Conservation (phyloP, 768 basidiomycete species). For the Tulasnella sp. region DNA sequence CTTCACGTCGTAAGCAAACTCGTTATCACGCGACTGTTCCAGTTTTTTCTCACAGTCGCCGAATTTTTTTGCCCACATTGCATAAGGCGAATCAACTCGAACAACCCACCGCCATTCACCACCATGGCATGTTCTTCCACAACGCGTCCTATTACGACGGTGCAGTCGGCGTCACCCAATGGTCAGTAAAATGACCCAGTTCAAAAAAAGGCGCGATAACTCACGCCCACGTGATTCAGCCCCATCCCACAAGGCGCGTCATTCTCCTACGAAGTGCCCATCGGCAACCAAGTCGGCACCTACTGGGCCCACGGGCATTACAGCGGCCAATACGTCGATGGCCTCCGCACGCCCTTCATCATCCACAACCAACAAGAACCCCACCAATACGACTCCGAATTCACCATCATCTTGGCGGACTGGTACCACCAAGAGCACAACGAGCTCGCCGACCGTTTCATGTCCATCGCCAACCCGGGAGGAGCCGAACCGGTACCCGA, state of each 20-base stretch:
- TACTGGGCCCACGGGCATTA: slow-evolving; percentile 58
- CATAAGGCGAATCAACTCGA: slow-evolving; percentile 72
- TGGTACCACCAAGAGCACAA: slow-evolving; percentile 86
- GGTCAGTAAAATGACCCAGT: slow-evolving; percentile 46
- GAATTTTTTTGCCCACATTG: background rate
- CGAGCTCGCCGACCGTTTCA: slow-evolving; percentile 59
- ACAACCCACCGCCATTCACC: slow-evolving; percentile 67
- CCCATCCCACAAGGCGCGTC: slow-evolving; percentile 48
- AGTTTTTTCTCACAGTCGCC: slow-evolving; percentile 4
- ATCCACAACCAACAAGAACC: slow-evolving; percentile 55
- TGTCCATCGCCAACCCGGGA: slow-evolving; percentile 69
- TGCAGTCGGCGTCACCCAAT: slow-evolving; percentile 76
- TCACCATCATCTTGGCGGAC: slow-evolving; percentile 78
- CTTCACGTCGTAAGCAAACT: slow-evolving; percentile 56
- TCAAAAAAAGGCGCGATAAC: background rate
- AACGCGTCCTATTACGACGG: slow-evolving; percentile 86
- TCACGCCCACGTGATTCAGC: background rate
- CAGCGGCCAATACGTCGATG: slow-evolving; percentile 88
- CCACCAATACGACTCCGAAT: slow-evolving; percentile 82
- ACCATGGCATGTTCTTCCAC: slow-evolving; percentile 96
- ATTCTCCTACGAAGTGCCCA: slow-evolving; percentile 71
- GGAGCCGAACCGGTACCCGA: slow-evolving; percentile 92
- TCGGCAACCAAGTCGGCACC: slow-evolving; percentile 69
- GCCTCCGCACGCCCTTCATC: slow-evolving; percentile 80
- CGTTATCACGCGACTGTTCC: background rate